Conservation (phyloP, 495 filamentous ascomycete genomes). For the Rusavskia elegans region DNA sequence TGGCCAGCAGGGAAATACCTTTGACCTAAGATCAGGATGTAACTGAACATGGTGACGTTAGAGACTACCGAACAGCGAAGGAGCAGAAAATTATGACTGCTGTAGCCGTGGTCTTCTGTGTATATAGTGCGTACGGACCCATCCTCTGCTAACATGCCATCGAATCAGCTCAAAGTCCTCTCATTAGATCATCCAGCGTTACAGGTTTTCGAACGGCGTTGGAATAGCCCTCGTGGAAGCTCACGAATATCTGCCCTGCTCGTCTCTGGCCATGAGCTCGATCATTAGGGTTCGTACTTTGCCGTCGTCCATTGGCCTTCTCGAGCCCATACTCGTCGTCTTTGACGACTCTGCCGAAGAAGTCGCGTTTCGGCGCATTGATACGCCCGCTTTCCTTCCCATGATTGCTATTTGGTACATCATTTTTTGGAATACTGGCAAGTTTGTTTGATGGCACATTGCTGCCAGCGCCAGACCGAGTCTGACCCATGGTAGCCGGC, state of each 20-base stretch:
- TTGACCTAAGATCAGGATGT: too few species aligned
- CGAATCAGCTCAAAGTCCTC: constrained; percentile 25
- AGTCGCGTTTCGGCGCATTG: constrained; percentile 57
- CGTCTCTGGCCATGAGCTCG: constrained; percentile 21
- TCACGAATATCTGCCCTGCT: constrained; percentile 69
- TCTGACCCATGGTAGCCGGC: constrained; percentile 39
- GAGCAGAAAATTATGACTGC: too few species aligned
- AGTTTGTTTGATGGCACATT: constrained; percentile 1
- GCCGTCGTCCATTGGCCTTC: constrained; percentile 16
- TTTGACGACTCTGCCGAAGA: constrained; percentile 66
- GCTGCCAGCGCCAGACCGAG: constrained; percentile 29
- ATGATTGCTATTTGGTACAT: constrained; percentile 5
- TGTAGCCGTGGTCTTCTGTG: too few species aligned
- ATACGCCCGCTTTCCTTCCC: constrained; percentile 3
- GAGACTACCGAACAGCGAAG: too few species aligned
- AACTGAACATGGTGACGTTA: too few species aligned
- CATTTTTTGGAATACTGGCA: constrained; percentile 1
- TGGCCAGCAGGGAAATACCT: too few species aligned
- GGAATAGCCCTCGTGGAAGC: constrained; percentile 87
- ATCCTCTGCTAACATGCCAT: too few species aligned
- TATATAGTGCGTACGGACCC: too few species aligned
- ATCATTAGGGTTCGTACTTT: constrained; percentile 17
- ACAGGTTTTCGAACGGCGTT: constrained; percentile 93
- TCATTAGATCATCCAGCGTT: constrained; percentile 69
- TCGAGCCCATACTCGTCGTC: constrained; percentile 15